These are phyloP conservation scores for Dactylellina parvicollis DNA, from an alignment of 2,329 filamentous ascomycete genomes.

Conservation along the genomic window DNA sequence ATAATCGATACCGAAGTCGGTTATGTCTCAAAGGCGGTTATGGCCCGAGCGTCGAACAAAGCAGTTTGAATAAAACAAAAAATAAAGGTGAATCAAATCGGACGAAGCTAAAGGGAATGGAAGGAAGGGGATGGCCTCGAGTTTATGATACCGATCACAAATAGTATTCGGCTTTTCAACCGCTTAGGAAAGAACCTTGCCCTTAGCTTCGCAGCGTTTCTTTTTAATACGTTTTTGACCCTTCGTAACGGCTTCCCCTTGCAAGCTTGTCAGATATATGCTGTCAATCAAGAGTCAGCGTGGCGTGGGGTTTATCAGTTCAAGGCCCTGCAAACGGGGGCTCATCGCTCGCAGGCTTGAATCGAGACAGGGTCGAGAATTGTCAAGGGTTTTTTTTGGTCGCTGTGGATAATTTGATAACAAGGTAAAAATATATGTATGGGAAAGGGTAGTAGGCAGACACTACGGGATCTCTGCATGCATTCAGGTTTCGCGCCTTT, in stretches of 20 bases:
- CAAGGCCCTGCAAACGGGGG: conserved; percentile 36
- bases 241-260: conserved; percentile 38
- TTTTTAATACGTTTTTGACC: conserved; percentile 12
- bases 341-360: conserved; percentile 17
- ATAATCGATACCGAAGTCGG: background rate
- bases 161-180: conserved; percentile 5
- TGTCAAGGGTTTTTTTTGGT: conserved; percentile 6
- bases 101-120: conserved; percentile 40
- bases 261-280: conserved; percentile 13
- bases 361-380: conserved; percentile 36
- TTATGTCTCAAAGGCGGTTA: conserved; percentile 5
- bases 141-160: conserved; percentile 40
- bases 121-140: conserved; percentile 13
- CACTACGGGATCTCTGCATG: conserved; percentile 41
- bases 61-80: conserved; percentile 3
- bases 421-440: conserved; percentile 8
- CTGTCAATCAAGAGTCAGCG: conserved; percentile 39
- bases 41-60: conserved; percentile 2
- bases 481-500: conserved; percentile 12
- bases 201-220: conserved; percentile 6
- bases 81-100: conserved; percentile 41
- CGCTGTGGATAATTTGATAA: conserved; percentile 14
- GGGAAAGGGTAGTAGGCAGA: conserved; percentile 37
- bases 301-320: conserved; percentile 39
- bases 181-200: conserved; percentile 17